These are phyloP conservation scores for Vigna radiata DNA, from an alignment of 306 rosid species.

Conservation along the genomic window DNA sequence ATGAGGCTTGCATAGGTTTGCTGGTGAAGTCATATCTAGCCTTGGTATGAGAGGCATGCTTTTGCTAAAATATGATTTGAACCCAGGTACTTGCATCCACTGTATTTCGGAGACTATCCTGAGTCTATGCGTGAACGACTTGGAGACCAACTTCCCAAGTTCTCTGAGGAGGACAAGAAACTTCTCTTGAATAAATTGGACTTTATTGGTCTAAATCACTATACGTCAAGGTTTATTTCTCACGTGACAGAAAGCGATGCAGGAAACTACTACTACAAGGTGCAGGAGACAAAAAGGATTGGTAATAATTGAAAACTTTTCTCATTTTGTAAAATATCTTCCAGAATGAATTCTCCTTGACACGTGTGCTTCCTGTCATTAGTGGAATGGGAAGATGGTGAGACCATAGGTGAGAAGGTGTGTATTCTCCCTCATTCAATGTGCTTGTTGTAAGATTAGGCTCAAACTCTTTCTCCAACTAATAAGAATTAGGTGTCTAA, in stretches of 20 bases:
- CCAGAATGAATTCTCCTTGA: slow-evolving; percentile 24
- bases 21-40: slow-evolving; percentile 23
- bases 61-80: slow-evolving; percentile 29
- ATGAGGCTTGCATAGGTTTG: slow-evolving; percentile 5
- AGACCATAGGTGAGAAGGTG: slow-evolving; percentile 88
- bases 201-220: slow-evolving; percentile 87
- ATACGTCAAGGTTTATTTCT: slow-evolving; percentile 87
- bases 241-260: slow-evolving; percentile 52
- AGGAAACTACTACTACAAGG: slow-evolving; percentile 54
- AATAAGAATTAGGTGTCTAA: too few relatives aligned
- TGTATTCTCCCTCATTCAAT: slow-evolving; percentile 32
- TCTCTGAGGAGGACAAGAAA: slow-evolving; percentile 78
- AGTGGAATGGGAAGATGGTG: slow-evolving; percentile 91
- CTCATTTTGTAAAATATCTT: slow-evolving; percentile 20
- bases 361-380: slow-evolving; percentile 45
- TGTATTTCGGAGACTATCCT: slow-evolving; percentile 86
- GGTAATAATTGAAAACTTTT: slow-evolving; percentile 52
- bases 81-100: slow-evolving; percentile 80
- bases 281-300: slow-evolving; percentile 65
- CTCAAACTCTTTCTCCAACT: too few relatives aligned
- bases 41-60: slow-evolving; percentile 33
- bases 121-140: slow-evolving; percentile 72
- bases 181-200: slow-evolving; percentile 67
- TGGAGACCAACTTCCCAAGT: slow-evolving; percentile 86
- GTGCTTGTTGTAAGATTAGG: not conserved